Percentiles rank a stretch among this genome's conserved stretches.
Evolutionary conservation across 306 rosid genomes (phyloP).

Genomic region (Vachellia collinsii): DNA sequence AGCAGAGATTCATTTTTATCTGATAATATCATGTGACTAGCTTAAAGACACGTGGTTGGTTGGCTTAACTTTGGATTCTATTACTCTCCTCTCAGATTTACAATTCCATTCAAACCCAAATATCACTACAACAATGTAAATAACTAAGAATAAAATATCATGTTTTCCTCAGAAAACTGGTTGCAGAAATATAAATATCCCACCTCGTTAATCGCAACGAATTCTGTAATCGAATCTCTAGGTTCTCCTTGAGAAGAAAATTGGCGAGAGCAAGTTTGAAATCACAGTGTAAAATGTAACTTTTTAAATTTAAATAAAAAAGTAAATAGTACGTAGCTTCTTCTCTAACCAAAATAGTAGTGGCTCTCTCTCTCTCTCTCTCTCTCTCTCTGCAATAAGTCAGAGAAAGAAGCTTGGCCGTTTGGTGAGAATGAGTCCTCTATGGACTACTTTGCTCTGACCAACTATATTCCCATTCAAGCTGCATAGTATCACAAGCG

Average conservation of each 20-base stretch:
- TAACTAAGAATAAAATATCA: not conserved
- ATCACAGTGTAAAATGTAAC: not conserved
- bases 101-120: conserved; percentile 41
- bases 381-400: not conserved
- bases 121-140: not conserved
- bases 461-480: not conserved
- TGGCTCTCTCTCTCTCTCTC: too few species aligned
- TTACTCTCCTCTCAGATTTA: conserved; percentile 42
- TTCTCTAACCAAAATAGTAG: not conserved
- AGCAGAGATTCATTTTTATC: conserved; percentile 22
- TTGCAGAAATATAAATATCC: conserved; percentile 19
- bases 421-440: not conserved
- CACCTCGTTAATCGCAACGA: conserved; percentile 38
- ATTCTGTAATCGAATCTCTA: not conserved
- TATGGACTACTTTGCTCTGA: not conserved
- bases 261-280: not conserved
- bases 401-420: conserved; percentile 2
- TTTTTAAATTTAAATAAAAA: not conserved
- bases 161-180: conserved; percentile 14
- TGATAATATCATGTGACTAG: conserved; percentile 57
- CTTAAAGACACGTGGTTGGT: conserved; percentile 19
- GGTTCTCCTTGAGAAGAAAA: not conserved
- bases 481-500: not conserved
- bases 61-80: conserved; percentile 78
- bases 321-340: not conserved